Conservation (phyloP, 306 rosid species). For the Delonix regia region DNA sequence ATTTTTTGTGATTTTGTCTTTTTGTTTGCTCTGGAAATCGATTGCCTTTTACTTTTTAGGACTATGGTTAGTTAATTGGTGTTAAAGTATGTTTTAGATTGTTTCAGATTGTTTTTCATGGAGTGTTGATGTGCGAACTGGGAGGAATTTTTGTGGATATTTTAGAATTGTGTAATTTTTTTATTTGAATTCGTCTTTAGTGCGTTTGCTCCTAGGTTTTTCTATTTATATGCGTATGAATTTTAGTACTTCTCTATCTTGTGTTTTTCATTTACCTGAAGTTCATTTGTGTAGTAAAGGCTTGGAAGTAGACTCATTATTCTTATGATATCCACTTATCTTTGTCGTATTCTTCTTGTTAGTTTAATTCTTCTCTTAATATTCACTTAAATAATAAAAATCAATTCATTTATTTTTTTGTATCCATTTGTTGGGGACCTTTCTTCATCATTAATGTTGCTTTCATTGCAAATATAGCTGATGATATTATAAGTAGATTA, state of each 20-base stretch:
- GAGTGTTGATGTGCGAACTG: conserved; percentile 21
- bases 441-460: conserved; percentile 1
- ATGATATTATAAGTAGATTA: background rate
- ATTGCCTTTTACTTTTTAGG: background rate
- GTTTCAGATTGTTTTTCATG: background rate
- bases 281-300: background rate
- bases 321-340: background rate
- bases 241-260: background rate
- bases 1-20: background rate
- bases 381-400: background rate
- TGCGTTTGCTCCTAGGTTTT: background rate
- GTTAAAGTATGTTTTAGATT: background rate
- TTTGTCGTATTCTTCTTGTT: background rate
- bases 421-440: background rate
- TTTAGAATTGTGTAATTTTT: background rate
- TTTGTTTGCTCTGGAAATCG: background rate
- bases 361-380: background rate
- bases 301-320: background rate
- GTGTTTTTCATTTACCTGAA: background rate
- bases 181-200: background rate
- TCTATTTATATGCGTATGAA: background rate
- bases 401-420: background rate
- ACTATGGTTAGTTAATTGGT: background rate
- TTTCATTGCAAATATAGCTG: background rate
- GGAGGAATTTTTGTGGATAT: background rate